These are phyloP conservation scores for Cyberlindnera bimundalis DNA, from an alignment of 805 yeast genomes.

Conservation along the genomic window DNA sequence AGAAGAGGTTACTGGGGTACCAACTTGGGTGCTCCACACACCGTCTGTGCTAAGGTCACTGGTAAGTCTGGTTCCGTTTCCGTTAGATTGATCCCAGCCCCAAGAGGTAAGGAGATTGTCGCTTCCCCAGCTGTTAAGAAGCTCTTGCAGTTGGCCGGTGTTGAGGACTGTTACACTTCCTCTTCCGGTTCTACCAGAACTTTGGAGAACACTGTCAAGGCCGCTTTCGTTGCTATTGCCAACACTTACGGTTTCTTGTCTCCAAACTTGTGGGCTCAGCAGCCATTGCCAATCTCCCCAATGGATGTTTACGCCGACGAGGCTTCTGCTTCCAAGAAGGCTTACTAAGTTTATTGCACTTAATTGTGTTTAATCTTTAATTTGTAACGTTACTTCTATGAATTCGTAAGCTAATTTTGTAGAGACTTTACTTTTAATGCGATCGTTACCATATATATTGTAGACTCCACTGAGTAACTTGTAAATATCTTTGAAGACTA, in stretches of 20 bases:
- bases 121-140: conserved; percentile 99
- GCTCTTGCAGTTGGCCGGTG: conserved; percentile 98
- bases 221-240: conserved; percentile 98
- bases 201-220: conserved; percentile 99
- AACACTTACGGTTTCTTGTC: conserved; percentile 99
- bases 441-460: no score
- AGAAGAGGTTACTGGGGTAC: conserved; percentile 99
- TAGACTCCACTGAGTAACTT: no score
- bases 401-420: background rate
- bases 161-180: conserved; percentile 98
- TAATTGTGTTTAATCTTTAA: conserved; percentile 5
- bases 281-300: conserved; percentile 85
- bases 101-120: conserved; percentile 99
- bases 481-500: background rate
- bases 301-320: conserved; percentile 91
- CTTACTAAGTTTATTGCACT: conserved; percentile 17
- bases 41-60: conserved; percentile 88
- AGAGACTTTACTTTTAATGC: background rate
- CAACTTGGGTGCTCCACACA: conserved; percentile 99
- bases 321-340: conserved; percentile 66
- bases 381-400: conserved; percentile 4
- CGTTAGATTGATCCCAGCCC: conserved; percentile 99
- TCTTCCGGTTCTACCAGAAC: conserved; percentile 99
- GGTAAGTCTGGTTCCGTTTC: conserved; percentile 99
- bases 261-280: conserved; percentile 96